Evolutionary conservation across 768 basidiomycete genomes (phyloP).

Genomic region (Russula foetens): DNA sequence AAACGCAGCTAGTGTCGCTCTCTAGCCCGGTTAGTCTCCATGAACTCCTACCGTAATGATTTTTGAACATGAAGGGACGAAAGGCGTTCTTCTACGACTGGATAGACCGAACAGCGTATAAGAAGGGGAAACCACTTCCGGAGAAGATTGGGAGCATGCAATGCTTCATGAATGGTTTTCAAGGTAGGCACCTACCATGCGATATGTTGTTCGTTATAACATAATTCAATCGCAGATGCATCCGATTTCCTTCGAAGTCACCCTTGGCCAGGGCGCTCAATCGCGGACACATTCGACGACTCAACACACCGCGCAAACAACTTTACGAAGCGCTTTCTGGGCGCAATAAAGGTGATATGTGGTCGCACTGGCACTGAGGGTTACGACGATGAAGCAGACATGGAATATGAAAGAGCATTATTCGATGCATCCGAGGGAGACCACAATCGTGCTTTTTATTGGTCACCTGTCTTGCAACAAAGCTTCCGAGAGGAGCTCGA

Average conservation of each 20-base stretch:
- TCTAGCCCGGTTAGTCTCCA: slow-evolving; percentile 49
- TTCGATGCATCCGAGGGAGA: slow-evolving; percentile 61
- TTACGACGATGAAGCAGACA: slow-evolving; percentile 55
- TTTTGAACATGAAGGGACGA: background rate
- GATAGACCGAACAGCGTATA: slow-evolving; percentile 73
- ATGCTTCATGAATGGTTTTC: slow-evolving; percentile 76
- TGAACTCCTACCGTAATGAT: background rate
- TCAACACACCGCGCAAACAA: slow-evolving; percentile 67
- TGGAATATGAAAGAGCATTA: slow-evolving; percentile 63
- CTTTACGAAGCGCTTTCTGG: slow-evolving; percentile 57
- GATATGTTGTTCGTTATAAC: background rate
- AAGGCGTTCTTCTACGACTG: slow-evolving; percentile 92
- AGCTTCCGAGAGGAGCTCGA: slow-evolving; percentile 85
- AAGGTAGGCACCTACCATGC: slow-evolving; percentile 36
- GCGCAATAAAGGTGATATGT: slow-evolving; percentile 71
- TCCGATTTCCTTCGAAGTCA: slow-evolving; percentile 81
- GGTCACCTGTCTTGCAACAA: slow-evolving; percentile 70
- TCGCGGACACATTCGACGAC: slow-evolving; percentile 82
- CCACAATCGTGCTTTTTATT: slow-evolving; percentile 62
- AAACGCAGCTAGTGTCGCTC: slow-evolving; percentile 74
- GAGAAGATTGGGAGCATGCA: slow-evolving; percentile 92
- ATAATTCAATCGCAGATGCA: slow-evolving; percentile 44
- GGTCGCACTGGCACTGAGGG: slow-evolving; percentile 72
- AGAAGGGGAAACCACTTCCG: slow-evolving; percentile 76
- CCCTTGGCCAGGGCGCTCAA: slow-evolving; percentile 82